Percentiles rank a stretch among this genome's conserved stretches.
Evolutionary conservation across 768 basidiomycete species (phyloP).

Genomic region (Macrolepiota dolichaula): DNA sequence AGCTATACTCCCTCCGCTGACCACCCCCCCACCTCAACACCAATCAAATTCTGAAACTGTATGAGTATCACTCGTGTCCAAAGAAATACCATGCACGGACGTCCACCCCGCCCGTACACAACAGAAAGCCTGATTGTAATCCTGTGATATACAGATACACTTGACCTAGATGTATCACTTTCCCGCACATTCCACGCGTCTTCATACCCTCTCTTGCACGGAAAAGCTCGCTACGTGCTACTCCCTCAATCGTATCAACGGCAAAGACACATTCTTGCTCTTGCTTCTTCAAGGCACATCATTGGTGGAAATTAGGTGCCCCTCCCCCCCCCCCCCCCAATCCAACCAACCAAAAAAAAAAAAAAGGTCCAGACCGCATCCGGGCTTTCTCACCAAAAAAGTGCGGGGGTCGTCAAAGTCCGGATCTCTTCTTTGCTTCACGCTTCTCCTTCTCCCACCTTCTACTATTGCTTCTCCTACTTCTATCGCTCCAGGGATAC

Average conservation of each 20-base stretch:
- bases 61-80: not conserved
- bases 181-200: not conserved
- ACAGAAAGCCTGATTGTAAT: not conserved
- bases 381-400: not conserved
- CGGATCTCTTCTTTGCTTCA: not conserved
- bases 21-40: too few species aligned
- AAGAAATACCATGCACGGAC: not conserved
- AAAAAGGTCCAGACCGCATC: not conserved
- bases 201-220: not conserved
- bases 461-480: too few species aligned
- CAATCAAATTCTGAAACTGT: too few species aligned
- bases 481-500: not conserved
- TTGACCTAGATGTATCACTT: not conserved
- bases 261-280: not conserved
- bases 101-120: not conserved
- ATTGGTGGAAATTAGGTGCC: not conserved
- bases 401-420: not conserved
- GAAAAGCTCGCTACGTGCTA: not conserved
- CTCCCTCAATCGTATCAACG: not conserved
- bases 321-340: too few species aligned
- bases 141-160: not conserved
- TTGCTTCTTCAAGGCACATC: not conserved
- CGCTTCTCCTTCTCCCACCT: too few species aligned
- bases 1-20: too few species aligned
- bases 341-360: too few species aligned